Evolutionary conservation across 2,329 filamentous ascomycete genomes (phyloP).

Genomic region (Alternaria brassicicola): DNA sequence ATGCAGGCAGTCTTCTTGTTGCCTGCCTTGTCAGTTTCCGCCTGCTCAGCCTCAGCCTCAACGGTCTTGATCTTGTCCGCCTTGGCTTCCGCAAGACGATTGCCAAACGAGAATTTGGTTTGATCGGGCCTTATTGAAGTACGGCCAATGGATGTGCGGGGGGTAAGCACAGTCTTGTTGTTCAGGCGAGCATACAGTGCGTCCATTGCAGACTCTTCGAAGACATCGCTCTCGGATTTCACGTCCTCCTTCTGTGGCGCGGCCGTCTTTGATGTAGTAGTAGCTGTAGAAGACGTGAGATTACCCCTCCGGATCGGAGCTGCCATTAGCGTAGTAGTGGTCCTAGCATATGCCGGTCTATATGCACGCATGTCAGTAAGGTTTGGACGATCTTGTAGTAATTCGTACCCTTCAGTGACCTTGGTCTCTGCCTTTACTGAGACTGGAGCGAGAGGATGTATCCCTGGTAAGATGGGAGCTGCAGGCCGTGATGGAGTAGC

Average conservation of each 20-base stretch:
- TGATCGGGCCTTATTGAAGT: slow-evolving; percentile 1
- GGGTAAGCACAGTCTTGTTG: neutral
- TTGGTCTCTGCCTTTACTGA: slow-evolving; percentile 14
- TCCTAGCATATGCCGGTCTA: neutral
- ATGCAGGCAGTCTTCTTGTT: neutral
- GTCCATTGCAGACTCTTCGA: slow-evolving; percentile 19
- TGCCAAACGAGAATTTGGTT: slow-evolving; percentile 12
- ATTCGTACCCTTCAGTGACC: slow-evolving; percentile 23
- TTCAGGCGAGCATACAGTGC: slow-evolving; percentile 29
- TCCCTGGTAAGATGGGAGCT: neutral
- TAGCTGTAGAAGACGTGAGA: neutral
- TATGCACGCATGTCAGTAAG: slow-evolving; percentile 4
- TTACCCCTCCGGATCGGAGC: slow-evolving; percentile 1
- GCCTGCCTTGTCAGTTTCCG: neutral
- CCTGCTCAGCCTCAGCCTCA: neutral
- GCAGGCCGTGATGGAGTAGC: neutral
- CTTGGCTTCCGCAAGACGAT: neutral
- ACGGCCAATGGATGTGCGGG: neutral
- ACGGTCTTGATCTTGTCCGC: neutral
- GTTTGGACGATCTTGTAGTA: neutral
- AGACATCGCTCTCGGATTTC: neutral
- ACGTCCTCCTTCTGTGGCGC: slow-evolving; percentile 4
- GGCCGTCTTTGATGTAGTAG: neutral
- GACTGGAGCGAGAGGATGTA: slow-evolving; percentile 1
- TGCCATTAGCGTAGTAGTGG: neutral